Evolutionary conservation across 805 yeast genomes (phyloP).

Genomic region (Blastobotrys americana): DNA sequence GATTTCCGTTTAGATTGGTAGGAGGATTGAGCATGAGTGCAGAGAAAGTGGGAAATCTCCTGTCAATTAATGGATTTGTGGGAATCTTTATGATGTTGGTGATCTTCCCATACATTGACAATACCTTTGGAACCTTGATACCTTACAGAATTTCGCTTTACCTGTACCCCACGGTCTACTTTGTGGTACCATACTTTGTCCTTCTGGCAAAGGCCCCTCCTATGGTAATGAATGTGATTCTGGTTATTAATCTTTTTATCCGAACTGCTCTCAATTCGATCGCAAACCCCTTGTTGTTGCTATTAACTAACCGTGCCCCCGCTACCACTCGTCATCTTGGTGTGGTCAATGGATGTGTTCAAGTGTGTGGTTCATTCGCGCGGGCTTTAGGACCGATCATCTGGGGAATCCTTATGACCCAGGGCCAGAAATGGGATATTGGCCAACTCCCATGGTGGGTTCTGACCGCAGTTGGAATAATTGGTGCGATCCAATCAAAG

Average conservation of each 20-base stretch:
- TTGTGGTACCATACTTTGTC: constrained; percentile 42
- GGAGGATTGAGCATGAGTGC: constrained; percentile 50
- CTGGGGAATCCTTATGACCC: constrained; percentile 45
- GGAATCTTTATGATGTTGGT: constrained; percentile 46
- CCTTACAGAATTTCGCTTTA: constrained; percentile 38
- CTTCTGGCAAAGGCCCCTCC: constrained; percentile 33
- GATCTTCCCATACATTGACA: constrained; percentile 46
- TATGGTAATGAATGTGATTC: constrained; percentile 20
- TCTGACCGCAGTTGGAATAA: constrained; percentile 12
- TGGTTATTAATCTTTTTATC: constrained; percentile 25
- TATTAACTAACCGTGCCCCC: constrained; percentile 49
- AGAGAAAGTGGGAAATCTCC: constrained; percentile 42
- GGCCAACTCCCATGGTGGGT: constrained; percentile 24
- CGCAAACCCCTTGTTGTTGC: constrained; percentile 46
- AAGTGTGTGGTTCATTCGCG: constrained; percentile 48
- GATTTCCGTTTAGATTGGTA: constrained; percentile 42
- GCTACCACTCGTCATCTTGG: constrained; percentile 46
- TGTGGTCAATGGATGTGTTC: constrained; percentile 50
- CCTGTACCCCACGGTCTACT: constrained; percentile 41
- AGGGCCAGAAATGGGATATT: constrained; percentile 25
- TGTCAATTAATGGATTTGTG: constrained; percentile 47
- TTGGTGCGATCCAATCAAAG: constrained; percentile 16
- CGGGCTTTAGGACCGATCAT: constrained; percentile 49
- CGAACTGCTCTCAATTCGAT: constrained; percentile 40
- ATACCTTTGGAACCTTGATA: constrained; percentile 39